A percentile compares a stretch with the other conserved stretches of the same genome.
Evolutionary conservation across 2,329 filamentous ascomycete genomes (phyloP).

Genomic region (Diplodia scrobiculata): DNA sequence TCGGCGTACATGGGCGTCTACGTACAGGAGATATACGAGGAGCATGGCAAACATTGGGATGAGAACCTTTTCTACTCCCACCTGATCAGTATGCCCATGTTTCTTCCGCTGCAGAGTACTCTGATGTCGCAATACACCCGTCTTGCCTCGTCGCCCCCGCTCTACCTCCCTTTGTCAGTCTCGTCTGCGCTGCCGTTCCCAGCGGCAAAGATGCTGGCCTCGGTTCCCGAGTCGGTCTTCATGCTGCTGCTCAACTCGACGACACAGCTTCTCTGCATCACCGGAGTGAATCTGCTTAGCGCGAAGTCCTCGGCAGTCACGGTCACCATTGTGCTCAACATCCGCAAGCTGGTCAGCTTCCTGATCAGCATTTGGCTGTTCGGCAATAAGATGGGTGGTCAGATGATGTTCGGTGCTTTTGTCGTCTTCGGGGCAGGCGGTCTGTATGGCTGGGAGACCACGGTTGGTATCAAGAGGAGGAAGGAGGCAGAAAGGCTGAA

Average conservation of each 20-base stretch:
- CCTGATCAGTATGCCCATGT: conserved; percentile 73
- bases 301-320: conserved; percentile 87
- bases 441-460: conserved; percentile 78
- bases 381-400: conserved; percentile 74
- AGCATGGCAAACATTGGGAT: conserved; percentile 86
- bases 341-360: conserved; percentile 89
- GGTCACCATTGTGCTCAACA: conserved; percentile 93
- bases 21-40: conserved; percentile 84
- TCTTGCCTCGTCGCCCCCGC: conserved; percentile 65
- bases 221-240: conserved; percentile 66
- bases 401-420: conserved; percentile 77
- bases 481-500: conserved; percentile 30
- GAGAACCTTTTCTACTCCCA: conserved; percentile 96
- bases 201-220: conserved; percentile 36
- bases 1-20: conserved; percentile 95
- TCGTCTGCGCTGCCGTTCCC: conserved; percentile 38
- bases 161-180: conserved; percentile 47
- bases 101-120: conserved; percentile 69
- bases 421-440: conserved; percentile 91
- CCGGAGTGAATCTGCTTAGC: conserved; percentile 91
- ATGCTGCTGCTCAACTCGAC: conserved; percentile 76
- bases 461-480: conserved; percentile 49
- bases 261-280: conserved; percentile 93
- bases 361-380: conserved; percentile 92
- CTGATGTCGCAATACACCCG: conserved; percentile 65